phyloP scores from a whole-genome alignment of 257 asterid species.

The Solanum clarkiae region DNA sequence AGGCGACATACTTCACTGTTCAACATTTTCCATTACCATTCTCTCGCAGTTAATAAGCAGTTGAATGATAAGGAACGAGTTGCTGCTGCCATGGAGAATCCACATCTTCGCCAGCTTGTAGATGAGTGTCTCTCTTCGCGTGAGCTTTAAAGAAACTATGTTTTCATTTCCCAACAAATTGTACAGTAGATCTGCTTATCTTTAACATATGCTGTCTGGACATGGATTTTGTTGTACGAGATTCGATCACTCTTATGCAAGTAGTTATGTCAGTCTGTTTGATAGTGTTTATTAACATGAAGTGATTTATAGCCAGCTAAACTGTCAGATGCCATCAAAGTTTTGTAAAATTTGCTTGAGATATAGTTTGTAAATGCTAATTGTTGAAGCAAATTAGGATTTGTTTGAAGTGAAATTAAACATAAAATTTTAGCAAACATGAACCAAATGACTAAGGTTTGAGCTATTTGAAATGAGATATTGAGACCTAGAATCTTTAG shows the following conservation, averaged over 20 bases:
- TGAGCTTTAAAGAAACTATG: conserved; percentile 40
- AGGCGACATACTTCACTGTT: background rate
- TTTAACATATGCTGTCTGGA: background rate
- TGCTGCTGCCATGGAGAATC: conserved; percentile 90
- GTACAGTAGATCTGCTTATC: conserved; percentile 14
- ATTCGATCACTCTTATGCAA: background rate
- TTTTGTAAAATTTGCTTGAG: no score
- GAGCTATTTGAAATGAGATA: no score
- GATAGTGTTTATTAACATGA: background rate
- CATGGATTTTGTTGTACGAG: background rate
- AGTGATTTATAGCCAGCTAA: background rate
- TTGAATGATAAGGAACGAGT: conserved; percentile 85
- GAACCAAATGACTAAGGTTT: no score
- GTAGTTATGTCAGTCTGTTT: background rate
- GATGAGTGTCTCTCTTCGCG: conserved; percentile 78
- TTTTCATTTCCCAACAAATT: background rate
- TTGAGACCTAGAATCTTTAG: no score
- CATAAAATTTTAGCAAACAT: no score
- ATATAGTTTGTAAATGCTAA: no score
- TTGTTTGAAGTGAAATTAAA: background rate
- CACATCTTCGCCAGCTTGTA: conserved; percentile 88
- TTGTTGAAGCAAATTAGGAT: background rate
- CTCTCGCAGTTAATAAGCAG: conserved; percentile 72
- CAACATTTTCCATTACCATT: background rate
- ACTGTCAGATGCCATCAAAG: no score